These are phyloP conservation scores for Coemansia sp. DNA, from an alignment of 192 early-diverging fungal species.

Conservation along the genomic window DNA sequence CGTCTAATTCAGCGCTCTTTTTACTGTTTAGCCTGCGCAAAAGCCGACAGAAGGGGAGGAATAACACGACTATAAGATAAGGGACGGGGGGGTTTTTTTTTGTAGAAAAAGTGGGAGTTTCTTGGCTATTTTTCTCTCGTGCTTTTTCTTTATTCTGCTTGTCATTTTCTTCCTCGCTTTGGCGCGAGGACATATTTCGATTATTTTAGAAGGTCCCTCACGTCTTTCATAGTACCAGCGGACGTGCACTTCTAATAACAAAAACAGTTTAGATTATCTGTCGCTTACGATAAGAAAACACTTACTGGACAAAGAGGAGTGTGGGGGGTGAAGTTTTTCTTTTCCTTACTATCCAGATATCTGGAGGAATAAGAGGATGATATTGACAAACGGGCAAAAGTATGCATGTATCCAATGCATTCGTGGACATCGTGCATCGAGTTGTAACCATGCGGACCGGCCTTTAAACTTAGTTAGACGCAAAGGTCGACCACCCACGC, in stretches of 20 bases:
- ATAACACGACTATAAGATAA: not conserved
- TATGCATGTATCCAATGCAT: conserved; percentile 52
- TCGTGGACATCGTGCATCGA: conserved; percentile 53
- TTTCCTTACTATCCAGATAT: not conserved
- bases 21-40: not conserved
- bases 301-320: not conserved
- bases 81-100: not conserved
- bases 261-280: not conserved
- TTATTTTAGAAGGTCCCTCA: not conserved
- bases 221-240: not conserved
- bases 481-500: conserved; percentile 71
- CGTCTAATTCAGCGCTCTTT: not conserved
- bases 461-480: conserved; percentile 60
- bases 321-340: not conserved
- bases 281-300: not conserved
- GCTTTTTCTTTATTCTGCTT: not conserved
- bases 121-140: not conserved
- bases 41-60: no score
- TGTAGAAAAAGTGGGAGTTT: not conserved
- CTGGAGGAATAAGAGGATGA: conserved; percentile 16
- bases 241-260: not conserved
- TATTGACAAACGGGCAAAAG: conserved; percentile 41
- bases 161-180: not conserved
- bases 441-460: conserved; percentile 55
- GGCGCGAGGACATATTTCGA: not conserved